These are phyloP conservation scores for Nannizziopsis barbatae DNA, from an alignment of 2,329 filamentous ascomycete genomes.

Conservation along the genomic window DNA sequence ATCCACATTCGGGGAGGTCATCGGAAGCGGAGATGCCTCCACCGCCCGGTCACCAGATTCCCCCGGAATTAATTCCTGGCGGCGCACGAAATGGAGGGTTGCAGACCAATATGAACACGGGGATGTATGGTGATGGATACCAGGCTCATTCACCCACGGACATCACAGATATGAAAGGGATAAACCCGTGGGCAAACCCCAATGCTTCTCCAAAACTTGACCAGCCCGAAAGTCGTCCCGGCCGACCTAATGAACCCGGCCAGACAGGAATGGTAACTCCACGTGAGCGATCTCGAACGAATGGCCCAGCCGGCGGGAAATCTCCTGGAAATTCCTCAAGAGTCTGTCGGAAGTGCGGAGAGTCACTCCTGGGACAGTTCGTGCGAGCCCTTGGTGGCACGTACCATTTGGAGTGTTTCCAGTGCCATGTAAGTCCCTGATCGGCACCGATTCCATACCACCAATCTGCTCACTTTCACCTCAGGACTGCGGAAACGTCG, in stretches of 20 bases:
- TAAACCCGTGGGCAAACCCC: conserved; percentile 15
- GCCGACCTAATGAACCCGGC: conserved; percentile 25
- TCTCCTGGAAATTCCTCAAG: conserved; percentile 36
- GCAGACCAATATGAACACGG: conserved; percentile 27
- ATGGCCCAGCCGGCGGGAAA: conserved; percentile 26
- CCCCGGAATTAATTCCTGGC: conserved; percentile 35
- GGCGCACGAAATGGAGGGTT: conserved; percentile 25
- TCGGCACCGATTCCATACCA: not conserved
- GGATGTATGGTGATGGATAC: conserved; percentile 27
- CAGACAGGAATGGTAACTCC: conserved; percentile 23
- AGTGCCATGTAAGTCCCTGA: conserved; percentile 64
- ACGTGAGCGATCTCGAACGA: conserved; percentile 29
- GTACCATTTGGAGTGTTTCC: conserved; percentile 96
- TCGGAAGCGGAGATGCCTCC: conserved; percentile 30
- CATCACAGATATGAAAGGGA: conserved; percentile 16
- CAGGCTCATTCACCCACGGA: conserved; percentile 33
- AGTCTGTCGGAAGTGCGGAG: conserved; percentile 73
- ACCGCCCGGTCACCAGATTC: conserved; percentile 29
- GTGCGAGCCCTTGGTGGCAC: conserved; percentile 87
- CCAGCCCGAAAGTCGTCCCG: conserved; percentile 16
- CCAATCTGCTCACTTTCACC: conserved; percentile 8
- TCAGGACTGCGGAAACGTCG: conserved; percentile 92
- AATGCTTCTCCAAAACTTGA: conserved; percentile 15
- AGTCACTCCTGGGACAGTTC: conserved; percentile 84
- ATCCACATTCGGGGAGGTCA: conserved; percentile 7